A percentile compares a stretch with the other conserved stretches of the same genome.
Evolutionary conservation across 1,284 basidiomycete species (phyloP).

Genomic region (Omphalotus olearius): DNA sequence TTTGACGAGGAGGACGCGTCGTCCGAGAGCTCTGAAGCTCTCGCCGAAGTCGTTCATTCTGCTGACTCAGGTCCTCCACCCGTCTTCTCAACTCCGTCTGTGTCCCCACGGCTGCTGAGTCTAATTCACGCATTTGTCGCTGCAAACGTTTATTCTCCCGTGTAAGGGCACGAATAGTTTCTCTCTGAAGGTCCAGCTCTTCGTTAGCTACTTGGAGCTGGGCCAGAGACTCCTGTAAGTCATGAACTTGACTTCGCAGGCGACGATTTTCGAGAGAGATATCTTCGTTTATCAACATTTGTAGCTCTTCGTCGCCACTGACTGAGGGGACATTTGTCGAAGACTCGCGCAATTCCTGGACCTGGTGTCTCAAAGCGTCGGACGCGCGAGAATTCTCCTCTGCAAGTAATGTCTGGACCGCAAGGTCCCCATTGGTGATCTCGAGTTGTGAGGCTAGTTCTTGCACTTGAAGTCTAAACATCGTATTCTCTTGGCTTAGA

Average conservation of each 20-base stretch:
- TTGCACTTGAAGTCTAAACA: slow-evolving; percentile 12
- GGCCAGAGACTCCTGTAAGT: slow-evolving; percentile 12
- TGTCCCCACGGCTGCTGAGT: background rate
- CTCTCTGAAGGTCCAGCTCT: slow-evolving; percentile 10
- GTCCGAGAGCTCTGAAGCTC: slow-evolving; percentile 2
- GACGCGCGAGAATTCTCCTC: slow-evolving; percentile 10
- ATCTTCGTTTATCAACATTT: slow-evolving; percentile 18
- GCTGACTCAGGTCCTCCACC: slow-evolving; percentile 13
- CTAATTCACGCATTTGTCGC: slow-evolving; percentile 12
- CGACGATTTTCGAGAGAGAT: slow-evolving; percentile 15
- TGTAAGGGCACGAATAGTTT: slow-evolving; percentile 1
- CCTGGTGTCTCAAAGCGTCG: slow-evolving; percentile 13
- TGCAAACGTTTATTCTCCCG: slow-evolving; percentile 11
- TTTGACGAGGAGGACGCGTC: background rate
- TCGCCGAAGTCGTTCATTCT: slow-evolving; percentile 12
- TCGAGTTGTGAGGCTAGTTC: slow-evolving; percentile 10
- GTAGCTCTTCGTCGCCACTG: slow-evolving; percentile 16
- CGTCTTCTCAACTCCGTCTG: slow-evolving; percentile 6
- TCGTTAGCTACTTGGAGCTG: slow-evolving; percentile 12
- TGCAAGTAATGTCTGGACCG: slow-evolving; percentile 13
- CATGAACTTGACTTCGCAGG: slow-evolving; percentile 13
- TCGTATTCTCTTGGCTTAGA: slow-evolving; percentile 12
- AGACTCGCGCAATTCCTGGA: slow-evolving; percentile 13
- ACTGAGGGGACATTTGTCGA: slow-evolving; percentile 13
- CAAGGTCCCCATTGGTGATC: slow-evolving; percentile 6